Conservation (phyloP, 2,329 filamentous ascomycete genomes). For the Ploettnerulaceae sp. region DNA sequence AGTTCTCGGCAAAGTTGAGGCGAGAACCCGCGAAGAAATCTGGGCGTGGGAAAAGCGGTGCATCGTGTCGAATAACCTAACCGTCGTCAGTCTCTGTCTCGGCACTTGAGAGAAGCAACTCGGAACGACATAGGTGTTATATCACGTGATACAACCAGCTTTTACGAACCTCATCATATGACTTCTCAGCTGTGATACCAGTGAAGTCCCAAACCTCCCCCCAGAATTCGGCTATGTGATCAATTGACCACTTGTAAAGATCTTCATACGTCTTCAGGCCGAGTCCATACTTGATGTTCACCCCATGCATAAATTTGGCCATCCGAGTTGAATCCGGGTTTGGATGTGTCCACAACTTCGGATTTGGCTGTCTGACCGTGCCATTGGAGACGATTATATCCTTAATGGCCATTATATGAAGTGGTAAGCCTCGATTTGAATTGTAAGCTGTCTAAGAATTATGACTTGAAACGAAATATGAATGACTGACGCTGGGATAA, state of each 20-base stretch:
- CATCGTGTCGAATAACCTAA: constrained; percentile 62
- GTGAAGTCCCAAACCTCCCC: constrained; percentile 79
- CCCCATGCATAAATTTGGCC: constrained; percentile 62
- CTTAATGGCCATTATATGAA: background rate
- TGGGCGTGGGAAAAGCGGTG: constrained; percentile 79
- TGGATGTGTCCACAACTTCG: constrained; percentile 63
- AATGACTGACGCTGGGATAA: background rate
- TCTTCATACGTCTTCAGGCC: constrained; percentile 62
- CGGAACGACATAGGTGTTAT: background rate
- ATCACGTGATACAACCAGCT: constrained; percentile 7
- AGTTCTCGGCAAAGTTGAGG: constrained; percentile 92
- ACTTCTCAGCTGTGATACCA: constrained; percentile 63
- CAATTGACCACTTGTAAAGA: constrained; percentile 83
- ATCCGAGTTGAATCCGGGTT: constrained; percentile 64
- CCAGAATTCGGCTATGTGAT: constrained; percentile 75
- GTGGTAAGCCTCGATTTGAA: background rate
- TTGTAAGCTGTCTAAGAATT: background rate
- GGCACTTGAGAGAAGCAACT: background rate
- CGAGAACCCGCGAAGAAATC: constrained; percentile 74
- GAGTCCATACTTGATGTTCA: constrained; percentile 64
- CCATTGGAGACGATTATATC: constrained; percentile 1
- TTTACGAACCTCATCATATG: constrained; percentile 52
- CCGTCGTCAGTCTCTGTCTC: background rate
- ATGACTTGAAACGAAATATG: background rate
- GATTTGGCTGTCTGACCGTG: constrained; percentile 5